phyloP scores from a whole-genome alignment of 768 basidiomycete genomes.

The Boletus rex-veris region DNA sequence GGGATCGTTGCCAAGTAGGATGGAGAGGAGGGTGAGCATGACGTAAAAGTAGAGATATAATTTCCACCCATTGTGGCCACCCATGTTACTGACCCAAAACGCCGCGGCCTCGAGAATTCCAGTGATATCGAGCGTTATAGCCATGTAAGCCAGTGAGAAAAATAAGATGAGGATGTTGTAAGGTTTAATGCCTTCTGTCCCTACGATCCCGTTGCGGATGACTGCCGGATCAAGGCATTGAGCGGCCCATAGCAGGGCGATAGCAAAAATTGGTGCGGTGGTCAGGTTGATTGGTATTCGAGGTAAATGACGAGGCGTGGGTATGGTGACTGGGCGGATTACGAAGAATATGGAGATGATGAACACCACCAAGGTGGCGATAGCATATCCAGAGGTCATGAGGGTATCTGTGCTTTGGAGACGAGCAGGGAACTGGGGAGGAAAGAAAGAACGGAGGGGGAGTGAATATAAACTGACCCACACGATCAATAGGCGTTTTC shows the following conservation, averaged over 20 bases:
- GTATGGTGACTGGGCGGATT: conserved; percentile 44
- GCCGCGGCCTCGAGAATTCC: conserved; percentile 85
- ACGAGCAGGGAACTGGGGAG: neutral
- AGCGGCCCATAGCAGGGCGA: conserved; percentile 52
- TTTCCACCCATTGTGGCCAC: conserved; percentile 66
- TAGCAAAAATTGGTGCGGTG: conserved; percentile 51
- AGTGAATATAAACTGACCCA: neutral
- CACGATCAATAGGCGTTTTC: neutral
- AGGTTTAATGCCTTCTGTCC: conserved; percentile 74
- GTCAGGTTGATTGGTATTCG: conserved; percentile 46
- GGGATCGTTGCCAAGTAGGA: conserved; percentile 90
- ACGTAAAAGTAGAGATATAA: conserved; percentile 81
- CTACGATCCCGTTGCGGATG: conserved; percentile 77
- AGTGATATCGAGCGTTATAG: conserved; percentile 86
- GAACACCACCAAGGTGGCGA: conserved; percentile 52
- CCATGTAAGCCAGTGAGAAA: conserved; percentile 88
- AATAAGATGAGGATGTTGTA: conserved; percentile 94
- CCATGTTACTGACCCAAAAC: conserved; percentile 82
- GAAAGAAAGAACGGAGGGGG: neutral
- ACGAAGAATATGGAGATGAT: conserved; percentile 52
- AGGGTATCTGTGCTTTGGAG: neutral
- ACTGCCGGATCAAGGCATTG: conserved; percentile 46
- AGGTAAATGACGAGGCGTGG: conserved; percentile 32
- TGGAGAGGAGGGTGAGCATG: conserved; percentile 74
- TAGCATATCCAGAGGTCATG: conserved; percentile 43